Evolutionary conservation across 2,329 filamentous ascomycete species (phyloP), one percentile per base, ranked within the genome.

Genomic region (Escovopsis sp.): DNA sequence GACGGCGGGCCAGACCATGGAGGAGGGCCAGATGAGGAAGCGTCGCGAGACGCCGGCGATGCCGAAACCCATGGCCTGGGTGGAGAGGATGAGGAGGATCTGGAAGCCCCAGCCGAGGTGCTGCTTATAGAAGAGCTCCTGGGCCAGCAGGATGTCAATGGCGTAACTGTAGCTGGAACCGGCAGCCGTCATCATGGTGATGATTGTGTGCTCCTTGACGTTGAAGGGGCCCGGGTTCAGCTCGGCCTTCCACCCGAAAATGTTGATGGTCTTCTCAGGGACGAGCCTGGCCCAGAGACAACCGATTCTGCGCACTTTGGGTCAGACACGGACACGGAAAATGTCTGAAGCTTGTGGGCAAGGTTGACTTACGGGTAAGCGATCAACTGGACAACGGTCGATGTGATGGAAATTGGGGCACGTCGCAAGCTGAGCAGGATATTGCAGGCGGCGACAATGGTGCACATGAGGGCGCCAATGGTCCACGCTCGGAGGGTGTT

Each of bases 1-100:
- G 26, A 72, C 68, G 19, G 69, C 65, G 1, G 76, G 76, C 75
- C 76, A 80, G 41, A 80, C 72, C 75, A 80, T 80, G 41, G 73
- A 68, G 3, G 76, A 73, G 1, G 74, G 77, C 58, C 65, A 72
- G 26, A 76, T 68, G 26, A 81, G 66, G 58, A 76, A 80, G 33
- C 73, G 67, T 19, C 75, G 65, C 26, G 68, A 64, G 44, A 80
- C 55, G 3, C 77, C 77, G 7, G 77, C 77, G 28, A 81, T 61
- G 3, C 77, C 76, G 48, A 79, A 79, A 6, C 78, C 78, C 45
- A 77, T 74, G 51, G 75, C 67, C 45, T 80, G 72, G 1, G 73
- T 78, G 3, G 73, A 75, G 45, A 80, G 67, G 43, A 68, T 70
- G 45, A 78, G 65, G 5, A 80, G 60, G 5, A 79, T 59, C 55